Evolutionary conservation across 106 monocot genomes (phyloP), one percentile per base, ranked within the genome.

Genomic region (Alisma plantagoaquatica): DNA sequence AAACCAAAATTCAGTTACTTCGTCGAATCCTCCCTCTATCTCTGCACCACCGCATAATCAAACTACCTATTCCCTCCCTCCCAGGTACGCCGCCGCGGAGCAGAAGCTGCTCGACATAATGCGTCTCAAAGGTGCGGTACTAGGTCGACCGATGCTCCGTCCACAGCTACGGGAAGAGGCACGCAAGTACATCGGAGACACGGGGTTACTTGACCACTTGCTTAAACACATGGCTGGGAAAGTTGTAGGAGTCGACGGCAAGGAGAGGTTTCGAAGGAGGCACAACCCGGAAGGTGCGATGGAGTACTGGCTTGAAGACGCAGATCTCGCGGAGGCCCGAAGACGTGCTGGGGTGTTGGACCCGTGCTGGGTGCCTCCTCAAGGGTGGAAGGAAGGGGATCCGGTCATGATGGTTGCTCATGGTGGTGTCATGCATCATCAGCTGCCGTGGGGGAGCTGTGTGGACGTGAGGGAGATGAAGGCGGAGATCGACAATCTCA

Each of bases 241-340:
- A 56, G 62, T 77, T 2, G 79, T 90, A 10, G n/a, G n/a, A n/a
- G 26, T 20, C 10, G 72, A 77, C 4, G 68, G 86, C 4, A 72
- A 21, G 0, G 79, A 90, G 74, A 48, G 85, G 42, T 86, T 99
- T 56, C 59, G 68, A 11, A 59, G 98, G 15, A 67, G 85, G 1
- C 98, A 99, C 63, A 99, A 99, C 52, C 62, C 85, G 1, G 90
- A 99, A 16, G 98, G 98, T 1, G 77, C 71, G 10, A 99, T 99
- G 82, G 98, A 99, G 77, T 99, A 99, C 43, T 99, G 98, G 98
- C 66, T 99, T 1, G 98, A 99, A 58, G 78, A 85, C 0, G 79
- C 74, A 0, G 86, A 91, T 3, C 69, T 90, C 14, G 64, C 52
- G 22, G 81, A 98, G 41, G 27, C 70, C 3, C 66, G 98, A 16